phyloP scores from a whole-genome alignment of 164 flowering plant species.

The Annona cherimola region DNA sequence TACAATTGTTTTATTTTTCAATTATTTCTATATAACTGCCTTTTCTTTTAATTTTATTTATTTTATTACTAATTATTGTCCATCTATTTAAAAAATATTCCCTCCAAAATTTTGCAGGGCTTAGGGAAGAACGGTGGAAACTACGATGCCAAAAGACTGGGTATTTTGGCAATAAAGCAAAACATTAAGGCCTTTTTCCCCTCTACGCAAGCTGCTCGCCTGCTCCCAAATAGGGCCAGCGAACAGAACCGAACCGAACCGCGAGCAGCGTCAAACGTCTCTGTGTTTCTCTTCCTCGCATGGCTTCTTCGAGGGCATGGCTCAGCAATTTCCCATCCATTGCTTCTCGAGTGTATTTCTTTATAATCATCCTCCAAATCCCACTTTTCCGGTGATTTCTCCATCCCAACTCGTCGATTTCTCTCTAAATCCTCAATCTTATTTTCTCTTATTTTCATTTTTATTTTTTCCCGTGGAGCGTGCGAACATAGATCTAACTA shows the following conservation, averaged over 20 bases:
- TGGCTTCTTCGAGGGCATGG: conserved; percentile 40
- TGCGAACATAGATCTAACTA: neutral
- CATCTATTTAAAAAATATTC: no score
- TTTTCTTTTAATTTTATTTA: no score
- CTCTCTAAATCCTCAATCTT: neutral
- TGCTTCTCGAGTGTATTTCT: conserved; percentile 47
- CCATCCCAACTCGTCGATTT: neutral
- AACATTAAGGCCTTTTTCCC: neutral
- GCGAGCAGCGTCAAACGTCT: neutral
- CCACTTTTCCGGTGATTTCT: conserved; percentile 71
- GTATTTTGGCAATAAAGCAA: neutral
- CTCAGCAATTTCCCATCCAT: conserved; percentile 26
- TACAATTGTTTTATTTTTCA: no score
- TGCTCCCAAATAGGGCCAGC: neutral
- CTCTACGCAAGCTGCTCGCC: neutral
- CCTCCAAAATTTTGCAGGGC: no score
- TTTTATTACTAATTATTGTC: no score
- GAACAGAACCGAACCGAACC: neutral
- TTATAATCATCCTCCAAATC: conserved; percentile 61
- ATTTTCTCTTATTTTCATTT: no score
- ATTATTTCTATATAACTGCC: no score
- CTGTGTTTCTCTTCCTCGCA: conserved; percentile 7
- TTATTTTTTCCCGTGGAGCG: neutral
- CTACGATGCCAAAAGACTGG: neutral
- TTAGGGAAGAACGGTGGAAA: no score